These are phyloP conservation scores for Diaporthe humulicola DNA, from an alignment of 2,329 filamentous ascomycete species.

Conservation along the genomic window DNA sequence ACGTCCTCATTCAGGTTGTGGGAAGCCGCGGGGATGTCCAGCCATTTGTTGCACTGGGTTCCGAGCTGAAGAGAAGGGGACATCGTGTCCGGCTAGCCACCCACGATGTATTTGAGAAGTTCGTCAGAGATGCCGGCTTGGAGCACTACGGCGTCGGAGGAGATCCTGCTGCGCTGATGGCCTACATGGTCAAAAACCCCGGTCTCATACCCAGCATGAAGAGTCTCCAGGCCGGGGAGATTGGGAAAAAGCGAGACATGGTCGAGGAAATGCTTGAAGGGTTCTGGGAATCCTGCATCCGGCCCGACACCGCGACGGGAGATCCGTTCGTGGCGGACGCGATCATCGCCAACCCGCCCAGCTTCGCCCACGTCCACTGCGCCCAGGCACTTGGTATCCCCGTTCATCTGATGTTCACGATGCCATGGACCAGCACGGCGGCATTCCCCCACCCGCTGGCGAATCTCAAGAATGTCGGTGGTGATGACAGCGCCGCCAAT, in stretches of 20 bases:
- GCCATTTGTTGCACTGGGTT: constrained; percentile 70
- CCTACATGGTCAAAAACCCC: constrained; percentile 57
- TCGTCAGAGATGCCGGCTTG: constrained; percentile 64
- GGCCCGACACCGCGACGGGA: constrained; percentile 40
- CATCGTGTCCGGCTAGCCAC: constrained; percentile 71
- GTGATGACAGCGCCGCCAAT: not conserved
- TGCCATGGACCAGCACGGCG: not conserved
- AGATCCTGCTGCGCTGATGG: constrained; percentile 64
- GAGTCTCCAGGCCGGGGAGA: constrained; percentile 53
- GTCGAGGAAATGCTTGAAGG: constrained; percentile 45
- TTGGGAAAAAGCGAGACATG: constrained; percentile 53
- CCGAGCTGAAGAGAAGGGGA: constrained; percentile 61
- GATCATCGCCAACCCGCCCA: not conserved
- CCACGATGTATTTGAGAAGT: constrained; percentile 65
- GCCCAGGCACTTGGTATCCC: not conserved
- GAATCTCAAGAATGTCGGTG: not conserved
- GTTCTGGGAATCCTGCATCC: constrained; percentile 49
- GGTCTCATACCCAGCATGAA: constrained; percentile 52
- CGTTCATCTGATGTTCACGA: not conserved
- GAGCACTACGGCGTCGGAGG: constrained; percentile 72
- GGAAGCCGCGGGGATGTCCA: constrained; percentile 68
- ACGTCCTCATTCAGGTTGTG: constrained; percentile 69
- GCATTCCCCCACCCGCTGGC: not conserved
- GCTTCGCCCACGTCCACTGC: constrained; percentile 7
- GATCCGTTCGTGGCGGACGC: constrained; percentile 50